Evolutionary conservation across 1,284 basidiomycete genomes (phyloP).

Genomic region (Coniophora puteana): DNA sequence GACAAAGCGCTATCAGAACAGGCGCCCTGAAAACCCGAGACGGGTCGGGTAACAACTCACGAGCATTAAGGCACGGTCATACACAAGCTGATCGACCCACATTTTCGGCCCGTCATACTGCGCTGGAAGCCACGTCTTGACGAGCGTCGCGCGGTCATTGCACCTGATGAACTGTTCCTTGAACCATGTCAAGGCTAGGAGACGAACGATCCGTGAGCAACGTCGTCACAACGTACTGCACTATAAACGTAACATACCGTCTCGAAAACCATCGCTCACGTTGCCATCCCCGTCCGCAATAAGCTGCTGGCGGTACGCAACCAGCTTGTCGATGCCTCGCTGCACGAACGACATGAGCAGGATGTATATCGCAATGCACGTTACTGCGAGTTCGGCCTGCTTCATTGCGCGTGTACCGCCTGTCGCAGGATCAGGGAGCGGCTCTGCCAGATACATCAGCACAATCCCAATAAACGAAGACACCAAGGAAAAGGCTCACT

Average conservation of each 20-base stretch:
- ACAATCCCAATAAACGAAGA: conserved; percentile 4
- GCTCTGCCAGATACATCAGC: conserved; percentile 42
- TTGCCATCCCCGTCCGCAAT: conserved; percentile 67
- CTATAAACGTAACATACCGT: conserved; percentile 44
- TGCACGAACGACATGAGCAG: conserved; percentile 91
- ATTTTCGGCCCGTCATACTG: conserved; percentile 69
- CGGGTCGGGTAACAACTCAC: conserved; percentile 42
- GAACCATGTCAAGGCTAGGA: conserved; percentile 68
- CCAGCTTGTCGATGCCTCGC: conserved; percentile 79
- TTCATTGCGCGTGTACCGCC: conserved; percentile 68
- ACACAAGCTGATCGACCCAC: conserved; percentile 79
- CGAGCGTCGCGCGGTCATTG: conserved; percentile 67
- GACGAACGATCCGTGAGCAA: conserved; percentile 4
- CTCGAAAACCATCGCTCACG: conserved; percentile 74
- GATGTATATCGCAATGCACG: conserved; percentile 88
- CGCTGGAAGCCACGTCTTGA: conserved; percentile 79
- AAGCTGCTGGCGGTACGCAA: conserved; percentile 70
- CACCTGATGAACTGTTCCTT: conserved; percentile 76
- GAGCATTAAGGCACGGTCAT: conserved; percentile 70
- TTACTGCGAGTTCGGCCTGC: conserved; percentile 79
- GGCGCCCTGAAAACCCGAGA: no score
- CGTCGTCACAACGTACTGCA: neutral
- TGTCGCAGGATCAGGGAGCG: conserved; percentile 65
- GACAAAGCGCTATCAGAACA: neutral
- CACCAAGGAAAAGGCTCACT: conserved; percentile 43